Evolutionary conservation across 495 filamentous ascomycete species (phyloP).

Genomic region (Neurospora sublineolata): DNA sequence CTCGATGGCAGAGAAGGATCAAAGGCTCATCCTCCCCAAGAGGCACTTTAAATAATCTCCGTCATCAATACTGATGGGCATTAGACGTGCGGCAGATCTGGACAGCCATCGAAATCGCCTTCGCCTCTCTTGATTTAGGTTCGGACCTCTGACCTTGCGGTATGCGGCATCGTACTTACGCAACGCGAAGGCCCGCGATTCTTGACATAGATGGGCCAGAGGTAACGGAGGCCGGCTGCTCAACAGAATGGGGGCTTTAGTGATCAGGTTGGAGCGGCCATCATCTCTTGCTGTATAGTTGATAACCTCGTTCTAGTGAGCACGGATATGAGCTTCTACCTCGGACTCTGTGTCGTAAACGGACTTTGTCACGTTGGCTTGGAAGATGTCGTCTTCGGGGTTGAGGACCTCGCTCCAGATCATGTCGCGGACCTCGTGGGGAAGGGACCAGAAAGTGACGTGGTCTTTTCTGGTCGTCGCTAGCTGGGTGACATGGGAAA

Average conservation of each 20-base stretch:
- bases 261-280: neutral
- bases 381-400: neutral
- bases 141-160: neutral
- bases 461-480: neutral
- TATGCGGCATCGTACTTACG: neutral
- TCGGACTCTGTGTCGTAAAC: too few species aligned
- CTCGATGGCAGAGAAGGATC: neutral
- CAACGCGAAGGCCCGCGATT: neutral
- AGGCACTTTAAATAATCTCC: neutral
- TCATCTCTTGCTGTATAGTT: too few species aligned
- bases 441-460: neutral
- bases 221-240: neutral
- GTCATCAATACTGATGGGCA: rapidly evolving
- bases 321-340: too few species aligned
- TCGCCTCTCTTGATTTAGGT: neutral
- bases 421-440: neutral
- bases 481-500: neutral
- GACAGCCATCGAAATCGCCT: neutral
- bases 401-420: neutral
- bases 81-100: neutral
- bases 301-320: too few species aligned
- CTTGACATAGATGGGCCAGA: neutral
- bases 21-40: neutral
- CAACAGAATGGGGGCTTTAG: neutral
- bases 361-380: neutral